These are phyloP conservation scores for Aspergillus sclerotialis DNA, from an alignment of 2,329 filamentous ascomycete genomes.

Conservation along the genomic window DNA sequence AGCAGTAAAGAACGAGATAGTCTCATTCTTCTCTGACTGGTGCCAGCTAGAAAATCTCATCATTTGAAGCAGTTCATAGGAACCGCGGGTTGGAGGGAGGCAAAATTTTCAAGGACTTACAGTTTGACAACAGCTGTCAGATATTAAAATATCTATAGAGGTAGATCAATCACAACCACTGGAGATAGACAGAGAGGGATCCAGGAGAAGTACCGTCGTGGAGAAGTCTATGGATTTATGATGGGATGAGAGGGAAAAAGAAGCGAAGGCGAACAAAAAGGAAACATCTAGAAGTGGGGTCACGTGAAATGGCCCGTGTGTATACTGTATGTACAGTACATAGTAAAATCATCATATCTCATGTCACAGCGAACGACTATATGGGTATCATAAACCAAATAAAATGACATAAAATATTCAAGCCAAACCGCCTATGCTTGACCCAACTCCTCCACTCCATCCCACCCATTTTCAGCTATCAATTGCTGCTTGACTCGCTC, in stretches of 20 bases:
- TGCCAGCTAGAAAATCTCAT: slow-evolving; percentile 59
- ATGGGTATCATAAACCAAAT: slow-evolving; percentile 14
- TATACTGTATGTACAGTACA: slow-evolving; percentile 5
- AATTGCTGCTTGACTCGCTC: slow-evolving; percentile 67
- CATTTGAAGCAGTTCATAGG: slow-evolving; percentile 34
- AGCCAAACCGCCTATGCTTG: slow-evolving; percentile 15
- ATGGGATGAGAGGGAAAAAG: slow-evolving; percentile 9
- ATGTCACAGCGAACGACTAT: slow-evolving; percentile 15
- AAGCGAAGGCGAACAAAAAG: slow-evolving; percentile 16
- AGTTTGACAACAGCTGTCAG: not conserved
- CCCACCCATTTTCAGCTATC: slow-evolving; percentile 76
- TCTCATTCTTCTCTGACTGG: slow-evolving; percentile 57
- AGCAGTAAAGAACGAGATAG: slow-evolving; percentile 52
- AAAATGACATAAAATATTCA: slow-evolving; percentile 5
- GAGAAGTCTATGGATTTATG: slow-evolving; percentile 6
- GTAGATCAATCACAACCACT: slow-evolving; percentile 2
- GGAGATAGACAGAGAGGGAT: slow-evolving; percentile 3
- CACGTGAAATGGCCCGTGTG: slow-evolving; percentile 12
- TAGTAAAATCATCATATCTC: slow-evolving; percentile 2
- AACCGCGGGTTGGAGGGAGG: slow-evolving; percentile 1
- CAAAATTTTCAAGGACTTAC: slow-evolving; percentile 4
- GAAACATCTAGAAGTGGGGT: slow-evolving; percentile 34
- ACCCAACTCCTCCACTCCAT: slow-evolving; percentile 59
- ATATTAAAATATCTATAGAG: not conserved
- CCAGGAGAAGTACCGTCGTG: slow-evolving; percentile 10